Percentiles rank a stretch among this genome's conserved stretches.
These are phyloP conservation scores for Asterochloris erici DNA, from an alignment of 139 green algal genomes.

Conservation along the genomic window DNA sequence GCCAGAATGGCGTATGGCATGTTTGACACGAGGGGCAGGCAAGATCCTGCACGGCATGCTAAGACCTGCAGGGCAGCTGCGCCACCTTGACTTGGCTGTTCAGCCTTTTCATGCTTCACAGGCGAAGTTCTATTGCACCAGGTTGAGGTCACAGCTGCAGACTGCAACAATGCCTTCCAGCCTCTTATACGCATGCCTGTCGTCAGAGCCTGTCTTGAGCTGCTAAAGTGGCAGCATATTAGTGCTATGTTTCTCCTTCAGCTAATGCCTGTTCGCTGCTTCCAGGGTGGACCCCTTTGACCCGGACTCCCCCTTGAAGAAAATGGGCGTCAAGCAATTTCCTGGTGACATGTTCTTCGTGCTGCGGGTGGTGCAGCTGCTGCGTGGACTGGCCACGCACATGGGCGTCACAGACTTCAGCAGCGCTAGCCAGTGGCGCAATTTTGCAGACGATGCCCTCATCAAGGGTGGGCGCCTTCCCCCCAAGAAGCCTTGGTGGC, in stretches of 20 bases:
- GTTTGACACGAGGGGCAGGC: conserved; percentile 90
- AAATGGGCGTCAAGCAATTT: conserved; percentile 79
- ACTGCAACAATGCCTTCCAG: too few relatives aligned
- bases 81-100: too few relatives aligned
- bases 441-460: conserved; percentile 55
- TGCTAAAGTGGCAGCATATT: too few relatives aligned
- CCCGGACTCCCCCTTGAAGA: conserved; percentile 79
- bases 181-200: too few relatives aligned
- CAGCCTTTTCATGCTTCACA: too few relatives aligned
- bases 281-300: conserved; percentile 83
- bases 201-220: too few relatives aligned
- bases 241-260: too few relatives aligned
- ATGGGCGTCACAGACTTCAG: conserved; percentile 84
- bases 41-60: background rate
- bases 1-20: conserved; percentile 83
- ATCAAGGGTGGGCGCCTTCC: background rate
- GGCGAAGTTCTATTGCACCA: too few relatives aligned
- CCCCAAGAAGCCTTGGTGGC: conserved; percentile 3
- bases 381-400: conserved; percentile 74
- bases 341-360: conserved; percentile 96
- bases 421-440: conserved; percentile 67
- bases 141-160: too few relatives aligned
- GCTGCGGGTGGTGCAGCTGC: conserved; percentile 82
- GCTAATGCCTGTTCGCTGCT: background rate
- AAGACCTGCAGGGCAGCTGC: too few relatives aligned